Conservation (phyloP, 2,329 filamentous ascomycete species). For the Thielaviopsis euricoi region DNA sequence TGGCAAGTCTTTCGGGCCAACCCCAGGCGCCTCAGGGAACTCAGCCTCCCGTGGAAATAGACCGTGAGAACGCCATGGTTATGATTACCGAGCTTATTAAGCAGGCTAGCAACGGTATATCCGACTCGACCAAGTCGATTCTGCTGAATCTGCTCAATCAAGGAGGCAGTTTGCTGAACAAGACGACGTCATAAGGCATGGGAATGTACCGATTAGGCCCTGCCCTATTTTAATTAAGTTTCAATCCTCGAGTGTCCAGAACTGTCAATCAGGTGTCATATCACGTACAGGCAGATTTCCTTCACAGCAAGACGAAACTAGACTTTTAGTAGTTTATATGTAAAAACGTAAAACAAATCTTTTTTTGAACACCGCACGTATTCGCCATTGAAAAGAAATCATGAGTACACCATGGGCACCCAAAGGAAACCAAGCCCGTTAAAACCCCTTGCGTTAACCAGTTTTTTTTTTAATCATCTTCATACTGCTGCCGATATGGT, state of each 20-base stretch:
- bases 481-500: conserved; percentile 1
- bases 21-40: conserved; percentile 3
- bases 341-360: conserved; percentile 1
- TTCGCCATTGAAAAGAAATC: conserved; percentile 6
- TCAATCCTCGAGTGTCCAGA: too few species aligned
- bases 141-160: conserved; percentile 33
- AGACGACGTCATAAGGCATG: conserved; percentile 11
- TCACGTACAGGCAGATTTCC: background rate
- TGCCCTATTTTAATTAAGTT: background rate
- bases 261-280: too few species aligned
- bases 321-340: background rate
- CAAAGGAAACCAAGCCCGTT: conserved; percentile 21
- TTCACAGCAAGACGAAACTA: background rate
- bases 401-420: conserved; percentile 17
- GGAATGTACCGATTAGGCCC: background rate
- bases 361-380: conserved; percentile 3
- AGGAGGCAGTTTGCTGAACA: conserved; percentile 29
- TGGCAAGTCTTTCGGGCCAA: conserved; percentile 19
- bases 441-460: conserved; percentile 17
- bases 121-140: conserved; percentile 21
- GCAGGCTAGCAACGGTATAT: conserved; percentile 25
- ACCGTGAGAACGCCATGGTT: conserved; percentile 45
- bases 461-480: conserved; percentile 11
- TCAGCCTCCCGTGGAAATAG: conserved; percentile 15
- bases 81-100: conserved; percentile 38